Conservation (phyloP, 176 grass and related monocot species). For the Phoenix roebelenii region DNA sequence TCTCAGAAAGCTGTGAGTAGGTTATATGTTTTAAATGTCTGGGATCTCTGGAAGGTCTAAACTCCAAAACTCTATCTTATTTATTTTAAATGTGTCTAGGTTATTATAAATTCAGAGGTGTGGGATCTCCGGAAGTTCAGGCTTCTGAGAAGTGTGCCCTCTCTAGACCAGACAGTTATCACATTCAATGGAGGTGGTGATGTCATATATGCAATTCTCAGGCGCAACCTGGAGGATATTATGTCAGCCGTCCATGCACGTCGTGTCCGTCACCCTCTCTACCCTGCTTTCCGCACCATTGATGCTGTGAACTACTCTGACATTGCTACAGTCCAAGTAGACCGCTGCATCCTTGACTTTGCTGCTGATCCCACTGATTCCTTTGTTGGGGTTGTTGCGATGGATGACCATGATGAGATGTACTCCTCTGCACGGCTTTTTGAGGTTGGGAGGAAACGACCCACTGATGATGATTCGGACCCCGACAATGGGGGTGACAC, state of each 20-base stretch:
- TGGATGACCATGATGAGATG: conserved; percentile 89
- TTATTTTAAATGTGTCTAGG: conserved; percentile 29
- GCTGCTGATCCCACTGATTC: conserved; percentile 72
- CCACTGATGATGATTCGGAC: conserved; percentile 90
- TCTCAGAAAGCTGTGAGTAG: no score
- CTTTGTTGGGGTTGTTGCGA: conserved; percentile 67
- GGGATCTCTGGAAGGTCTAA: no score
- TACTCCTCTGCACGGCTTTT: conserved; percentile 77
- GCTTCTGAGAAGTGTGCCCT: conserved; percentile 87
- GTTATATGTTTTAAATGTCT: no score
- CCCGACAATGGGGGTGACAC: conserved; percentile 76
- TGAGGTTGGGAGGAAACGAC: conserved; percentile 75
- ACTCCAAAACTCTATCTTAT: no score
- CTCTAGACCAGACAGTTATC: conserved; percentile 90
- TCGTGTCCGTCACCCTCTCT: conserved; percentile 71
- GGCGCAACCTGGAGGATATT: conserved; percentile 80
- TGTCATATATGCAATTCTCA: conserved; percentile 80
- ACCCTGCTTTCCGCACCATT: conserved; percentile 89
- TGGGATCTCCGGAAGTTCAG: conserved; percentile 97
- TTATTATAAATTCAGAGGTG: conserved; percentile 94
- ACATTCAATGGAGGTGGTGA: conserved; percentile 85
- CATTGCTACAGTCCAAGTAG: conserved; percentile 89
- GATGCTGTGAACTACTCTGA: conserved; percentile 83
- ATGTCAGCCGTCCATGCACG: conserved; percentile 69
- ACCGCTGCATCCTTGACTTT: conserved; percentile 81